Evolutionary conservation across 2,329 filamentous ascomycete species (phyloP).

Genomic region (Pseudocercospora ulei): DNA sequence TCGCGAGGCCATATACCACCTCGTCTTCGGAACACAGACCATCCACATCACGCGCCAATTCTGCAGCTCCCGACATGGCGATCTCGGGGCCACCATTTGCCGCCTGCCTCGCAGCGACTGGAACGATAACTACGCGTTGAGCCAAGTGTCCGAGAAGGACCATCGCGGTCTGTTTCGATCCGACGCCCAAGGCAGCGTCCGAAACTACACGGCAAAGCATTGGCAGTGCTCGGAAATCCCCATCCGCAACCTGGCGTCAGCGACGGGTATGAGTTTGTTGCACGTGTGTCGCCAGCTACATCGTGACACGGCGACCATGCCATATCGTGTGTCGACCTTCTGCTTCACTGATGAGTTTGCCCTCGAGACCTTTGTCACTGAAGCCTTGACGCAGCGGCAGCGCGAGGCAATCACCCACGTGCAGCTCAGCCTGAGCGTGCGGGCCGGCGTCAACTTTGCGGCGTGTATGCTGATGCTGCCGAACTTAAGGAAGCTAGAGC

Average conservation of each 20-base stretch:
- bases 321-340: slow-evolving; percentile 1
- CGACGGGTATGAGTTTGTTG: neutral
- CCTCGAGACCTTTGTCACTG: slow-evolving; percentile 2
- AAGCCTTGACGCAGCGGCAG: neutral
- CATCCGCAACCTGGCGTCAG: neutral
- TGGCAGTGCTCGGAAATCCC: neutral
- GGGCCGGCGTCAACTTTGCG: slow-evolving; percentile 6
- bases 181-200: slow-evolving; percentile 6
- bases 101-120: slow-evolving; percentile 4
- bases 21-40: slow-evolving; percentile 3
- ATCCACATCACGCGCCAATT: slow-evolving; percentile 9
- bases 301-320: slow-evolving; percentile 1
- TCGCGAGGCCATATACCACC: slow-evolving; percentile 4
- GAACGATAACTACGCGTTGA: neutral
- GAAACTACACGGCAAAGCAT: slow-evolving; percentile 1
- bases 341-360: slow-evolving; percentile 10
- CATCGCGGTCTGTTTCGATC: slow-evolving; percentile 6
- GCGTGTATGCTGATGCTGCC: slow-evolving; percentile 1
- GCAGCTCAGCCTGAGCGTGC: neutral
- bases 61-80: slow-evolving; percentile 6
- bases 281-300: slow-evolving; percentile 7
- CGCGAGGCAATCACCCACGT: slow-evolving; percentile 4
- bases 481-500: slow-evolving; percentile 4
- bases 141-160: slow-evolving; percentile 3
- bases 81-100: slow-evolving; percentile 2